Conservation (phyloP, 768 basidiomycete species). For the Leccinellum albellum region DNA sequence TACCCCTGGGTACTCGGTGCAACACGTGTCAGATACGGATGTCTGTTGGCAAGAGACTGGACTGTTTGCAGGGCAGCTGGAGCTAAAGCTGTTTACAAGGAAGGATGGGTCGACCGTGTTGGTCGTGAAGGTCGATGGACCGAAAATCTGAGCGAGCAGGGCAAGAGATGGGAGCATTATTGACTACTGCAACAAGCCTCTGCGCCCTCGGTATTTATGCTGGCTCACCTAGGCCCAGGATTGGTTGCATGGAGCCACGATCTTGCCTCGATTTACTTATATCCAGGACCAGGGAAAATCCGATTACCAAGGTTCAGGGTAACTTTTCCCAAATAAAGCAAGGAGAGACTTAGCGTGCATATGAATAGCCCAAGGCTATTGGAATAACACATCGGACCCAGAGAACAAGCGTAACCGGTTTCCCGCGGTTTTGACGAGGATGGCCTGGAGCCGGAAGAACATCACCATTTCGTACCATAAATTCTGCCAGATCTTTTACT, state of each 20-base stretch:
- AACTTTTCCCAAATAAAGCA: neutral
- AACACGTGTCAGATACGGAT: constrained; percentile 50
- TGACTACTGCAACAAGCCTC: neutral
- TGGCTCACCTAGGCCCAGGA: neutral
- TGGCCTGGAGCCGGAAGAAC: neutral
- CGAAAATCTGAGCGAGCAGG: constrained; percentile 21
- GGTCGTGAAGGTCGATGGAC: constrained; percentile 17
- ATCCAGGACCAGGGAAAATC: neutral
- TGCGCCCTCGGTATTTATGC: constrained; percentile 9
- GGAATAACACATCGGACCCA: neutral
- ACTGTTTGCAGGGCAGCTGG: constrained; percentile 50
- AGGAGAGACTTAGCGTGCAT: too few relatives aligned
- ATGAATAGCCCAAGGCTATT: too few relatives aligned
- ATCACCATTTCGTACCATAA: neutral
- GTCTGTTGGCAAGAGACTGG: constrained; percentile 54
- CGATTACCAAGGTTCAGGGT: neutral
- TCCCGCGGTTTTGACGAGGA: neutral
- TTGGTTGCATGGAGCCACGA: neutral
- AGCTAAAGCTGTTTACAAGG: constrained; percentile 37
- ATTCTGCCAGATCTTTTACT: neutral
- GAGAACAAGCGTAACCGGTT: neutral
- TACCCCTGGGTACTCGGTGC: constrained; percentile 66
- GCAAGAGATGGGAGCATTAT: constrained; percentile 21
- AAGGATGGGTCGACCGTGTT: constrained; percentile 18
- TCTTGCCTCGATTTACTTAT: neutral